Base-by-base conservation (phyloP, 1,284 basidiomycete genomes). In the Anthracocystis panici-leucophaei region DNA sequence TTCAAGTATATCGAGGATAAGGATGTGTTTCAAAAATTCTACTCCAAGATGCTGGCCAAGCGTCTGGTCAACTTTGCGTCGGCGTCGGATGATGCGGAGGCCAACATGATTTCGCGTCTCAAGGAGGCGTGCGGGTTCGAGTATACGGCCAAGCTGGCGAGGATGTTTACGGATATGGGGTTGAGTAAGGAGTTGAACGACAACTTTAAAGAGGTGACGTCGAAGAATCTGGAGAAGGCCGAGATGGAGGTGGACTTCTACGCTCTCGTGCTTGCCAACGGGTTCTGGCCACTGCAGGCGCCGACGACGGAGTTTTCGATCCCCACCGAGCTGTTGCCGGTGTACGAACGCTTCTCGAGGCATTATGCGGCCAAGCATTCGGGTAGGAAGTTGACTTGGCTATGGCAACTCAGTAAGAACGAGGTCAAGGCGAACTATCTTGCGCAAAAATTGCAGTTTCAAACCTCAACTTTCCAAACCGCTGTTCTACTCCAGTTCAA, bases 1-100 rank as follows among this genome's bases (percentile, higher is more conserved):
- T 99, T 99, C 92, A 97, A 97, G 87, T 99, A 97, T 86, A 92
- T 99, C 79, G 95, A 97, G 86, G 97, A 99, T 88, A 97, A 97
- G 88, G 97, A 99, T 82, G 95, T 99, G 12, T 99, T 99, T 91
- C 96, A 98, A 85, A 94, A 93, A 49, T 99, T 97, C 89, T 99
- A 99, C 88, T 93, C 93, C 48, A 97, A 94, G 80, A 96, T 96
- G 87, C 88, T 99, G 21, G 95, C 95, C 49, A 93, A 93, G 84
- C 94, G 97, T 78, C 90, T 99, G 38, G 95, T 99, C 76, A 92
- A 94, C 80, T 91, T 91, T 38, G 90, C 93, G 21, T 97, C 95
- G 21, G 94, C 95, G 6, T 98, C 95, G 4, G 96, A 98, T 82
- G 97, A 99, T 87, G 92, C 92, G 25, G 97, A 99, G 85, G 92